These are phyloP conservation scores for Symmetrospora coprosmae DNA, from an alignment of 768 basidiomycete genomes.

Conservation along the genomic window DNA sequence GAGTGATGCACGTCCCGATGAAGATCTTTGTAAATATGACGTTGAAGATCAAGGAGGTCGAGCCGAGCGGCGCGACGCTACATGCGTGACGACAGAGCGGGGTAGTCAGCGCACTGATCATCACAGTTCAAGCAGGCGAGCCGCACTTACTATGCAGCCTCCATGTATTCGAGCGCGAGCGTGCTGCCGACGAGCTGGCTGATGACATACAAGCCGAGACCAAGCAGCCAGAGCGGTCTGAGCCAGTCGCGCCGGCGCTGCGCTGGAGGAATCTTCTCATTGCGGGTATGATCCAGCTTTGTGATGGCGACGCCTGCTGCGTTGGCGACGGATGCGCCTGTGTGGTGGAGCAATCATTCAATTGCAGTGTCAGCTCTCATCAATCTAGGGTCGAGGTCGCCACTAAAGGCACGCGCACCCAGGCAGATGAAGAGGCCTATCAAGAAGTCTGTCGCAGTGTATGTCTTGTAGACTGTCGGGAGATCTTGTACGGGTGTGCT, in stretches of 20 bases:
- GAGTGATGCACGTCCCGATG: slow-evolving; percentile 70
- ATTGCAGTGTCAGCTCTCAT: too few relatives aligned
- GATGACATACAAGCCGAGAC: slow-evolving; percentile 61
- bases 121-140: too few relatives aligned
- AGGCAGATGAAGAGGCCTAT: too few relatives aligned
- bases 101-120: slow-evolving; percentile 20
- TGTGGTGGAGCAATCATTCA: too few relatives aligned
- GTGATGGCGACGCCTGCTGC: slow-evolving; percentile 93
- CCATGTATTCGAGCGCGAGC: slow-evolving; percentile 71
- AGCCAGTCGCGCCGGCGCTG: slow-evolving; percentile 61
- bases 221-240: slow-evolving; percentile 57
- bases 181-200: slow-evolving; percentile 79
- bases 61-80: slow-evolving; percentile 92
- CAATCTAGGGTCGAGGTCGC: too few relatives aligned
- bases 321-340: too few relatives aligned
- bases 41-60: slow-evolving; percentile 87
- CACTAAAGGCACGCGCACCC: too few relatives aligned
- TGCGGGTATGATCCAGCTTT: slow-evolving; percentile 79
- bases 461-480: too few relatives aligned
- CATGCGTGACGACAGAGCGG: slow-evolving; percentile 45
- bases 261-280: slow-evolving; percentile 59
- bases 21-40: slow-evolving; percentile 75
- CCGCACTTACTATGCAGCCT: slow-evolving; percentile 50
- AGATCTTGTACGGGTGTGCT: too few relatives aligned
- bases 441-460: too few relatives aligned